Evolutionary conservation across 768 basidiomycete species (phyloP).

Genomic region (Mycena floridula): DNA sequence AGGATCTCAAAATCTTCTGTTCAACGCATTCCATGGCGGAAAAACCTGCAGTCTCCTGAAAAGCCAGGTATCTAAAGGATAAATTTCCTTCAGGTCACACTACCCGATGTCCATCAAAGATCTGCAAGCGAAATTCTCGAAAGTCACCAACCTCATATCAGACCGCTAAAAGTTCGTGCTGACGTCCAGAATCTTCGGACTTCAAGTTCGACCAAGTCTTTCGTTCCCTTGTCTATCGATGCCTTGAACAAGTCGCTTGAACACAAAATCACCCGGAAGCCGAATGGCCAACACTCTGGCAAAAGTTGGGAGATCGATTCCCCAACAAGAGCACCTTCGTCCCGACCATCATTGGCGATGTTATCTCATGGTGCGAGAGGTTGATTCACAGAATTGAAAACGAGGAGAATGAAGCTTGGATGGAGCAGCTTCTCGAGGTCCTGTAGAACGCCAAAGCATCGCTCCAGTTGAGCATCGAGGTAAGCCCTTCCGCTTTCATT

Average conservation of each 20-base stretch:
- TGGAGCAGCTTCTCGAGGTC: slow-evolving; percentile 23
- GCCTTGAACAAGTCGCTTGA: slow-evolving; percentile 23
- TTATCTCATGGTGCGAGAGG: slow-evolving; percentile 28
- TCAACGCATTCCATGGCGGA: too few relatives aligned
- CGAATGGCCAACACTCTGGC: slow-evolving; percentile 28
- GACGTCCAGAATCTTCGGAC: too few relatives aligned
- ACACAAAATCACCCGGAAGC: slow-evolving; percentile 23
- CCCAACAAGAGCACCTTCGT: slow-evolving; percentile 27
- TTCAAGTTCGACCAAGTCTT: too few relatives aligned
- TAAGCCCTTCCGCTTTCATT: too few relatives aligned
- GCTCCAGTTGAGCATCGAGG: slow-evolving; percentile 8
- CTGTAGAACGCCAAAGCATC: slow-evolving; percentile 15
- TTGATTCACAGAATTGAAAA: slow-evolving; percentile 28
- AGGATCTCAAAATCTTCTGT: too few relatives aligned
- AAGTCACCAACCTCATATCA: too few relatives aligned
- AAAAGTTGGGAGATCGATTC: slow-evolving; percentile 22
- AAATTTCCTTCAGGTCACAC: too few relatives aligned
- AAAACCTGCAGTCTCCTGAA: too few relatives aligned
- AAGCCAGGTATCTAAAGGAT: too few relatives aligned
- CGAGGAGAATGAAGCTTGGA: slow-evolving; percentile 26
- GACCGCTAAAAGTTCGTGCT: too few relatives aligned
- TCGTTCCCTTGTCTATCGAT: slow-evolving; percentile 19
- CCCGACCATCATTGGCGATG: slow-evolving; percentile 25
- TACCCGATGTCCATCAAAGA: too few relatives aligned
- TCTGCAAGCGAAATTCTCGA: too few relatives aligned